These are phyloP conservation scores for Trichoderma simmonsii DNA, from an alignment of 2,329 filamentous ascomycete genomes.

Conservation along the genomic window DNA sequence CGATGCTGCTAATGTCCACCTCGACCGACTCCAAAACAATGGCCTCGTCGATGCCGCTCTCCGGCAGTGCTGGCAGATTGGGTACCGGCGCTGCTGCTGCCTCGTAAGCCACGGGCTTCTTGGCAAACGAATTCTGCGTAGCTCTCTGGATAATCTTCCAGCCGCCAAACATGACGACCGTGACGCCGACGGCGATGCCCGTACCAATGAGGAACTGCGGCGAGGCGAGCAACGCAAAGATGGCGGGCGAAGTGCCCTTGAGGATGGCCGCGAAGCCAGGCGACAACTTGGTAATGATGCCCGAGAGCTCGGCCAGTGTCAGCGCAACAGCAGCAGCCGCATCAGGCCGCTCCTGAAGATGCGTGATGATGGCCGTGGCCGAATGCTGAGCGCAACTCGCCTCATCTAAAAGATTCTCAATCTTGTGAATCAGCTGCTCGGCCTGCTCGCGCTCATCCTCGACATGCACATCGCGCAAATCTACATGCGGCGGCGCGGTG, in stretches of 20 bases:
- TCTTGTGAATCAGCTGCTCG: constrained; percentile 62
- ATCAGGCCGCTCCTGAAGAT: constrained; percentile 69
- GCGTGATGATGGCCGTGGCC: constrained; percentile 76
- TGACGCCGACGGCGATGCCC: constrained; percentile 86
- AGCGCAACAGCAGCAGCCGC: constrained; percentile 91
- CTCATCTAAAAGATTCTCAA: constrained; percentile 78
- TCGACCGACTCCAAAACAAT: constrained; percentile 55
- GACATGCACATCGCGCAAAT: constrained; percentile 18
- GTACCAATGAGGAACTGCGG: constrained; percentile 95
- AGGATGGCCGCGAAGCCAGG: constrained; percentile 73
- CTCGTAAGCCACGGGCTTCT: constrained; percentile 28
- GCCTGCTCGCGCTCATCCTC: constrained; percentile 54
- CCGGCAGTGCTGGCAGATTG: constrained; percentile 26
- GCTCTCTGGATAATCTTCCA: constrained; percentile 97
- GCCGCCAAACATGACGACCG: constrained; percentile 90
- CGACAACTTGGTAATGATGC: constrained; percentile 76
- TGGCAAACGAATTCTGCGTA: constrained; percentile 38
- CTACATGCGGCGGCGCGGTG: constrained; percentile 46
- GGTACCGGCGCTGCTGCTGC: constrained; percentile 27
- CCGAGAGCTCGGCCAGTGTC: constrained; percentile 86
- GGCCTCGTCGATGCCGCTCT: constrained; percentile 48
- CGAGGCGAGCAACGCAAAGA: constrained; percentile 81
- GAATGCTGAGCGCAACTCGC: constrained; percentile 85
- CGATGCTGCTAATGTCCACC: constrained; percentile 57
- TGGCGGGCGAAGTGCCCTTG: constrained; percentile 77